phyloP scores from a whole-genome alignment of 129 eudicot genomes.

The Dittrichia graveolens region DNA sequence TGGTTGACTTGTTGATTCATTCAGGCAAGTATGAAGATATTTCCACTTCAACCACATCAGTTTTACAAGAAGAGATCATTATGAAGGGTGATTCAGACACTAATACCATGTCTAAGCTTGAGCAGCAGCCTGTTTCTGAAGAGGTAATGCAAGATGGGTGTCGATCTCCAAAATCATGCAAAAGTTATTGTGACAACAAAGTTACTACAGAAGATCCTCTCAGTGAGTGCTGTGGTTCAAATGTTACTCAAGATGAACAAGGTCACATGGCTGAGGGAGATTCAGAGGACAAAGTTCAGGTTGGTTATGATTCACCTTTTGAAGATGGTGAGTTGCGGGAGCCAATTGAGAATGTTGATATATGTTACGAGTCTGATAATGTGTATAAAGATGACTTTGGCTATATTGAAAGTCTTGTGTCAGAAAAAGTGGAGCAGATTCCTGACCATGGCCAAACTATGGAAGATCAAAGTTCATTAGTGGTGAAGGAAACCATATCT shows the following conservation, averaged over 20 bases:
- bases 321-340: slow-evolving; percentile 88
- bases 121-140: slow-evolving; percentile 30
- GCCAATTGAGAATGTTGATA: slow-evolving; percentile 33
- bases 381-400: slow-evolving; percentile 47
- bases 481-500: slow-evolving; percentile 32
- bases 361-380: slow-evolving; percentile 59
- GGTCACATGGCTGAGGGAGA: slow-evolving; percentile 38
- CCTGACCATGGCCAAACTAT: slow-evolving; percentile 35
- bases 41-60: slow-evolving; percentile 46
- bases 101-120: neutral
- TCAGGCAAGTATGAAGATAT: slow-evolving; percentile 36
- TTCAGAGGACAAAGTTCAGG: slow-evolving; percentile 33
- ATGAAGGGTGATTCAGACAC: slow-evolving; percentile 28
- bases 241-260: slow-evolving; percentile 44
- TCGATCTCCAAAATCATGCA: slow-evolving; percentile 16
- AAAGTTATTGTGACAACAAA: slow-evolving; percentile 19
- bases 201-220: slow-evolving; percentile 28
- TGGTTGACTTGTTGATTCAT: slow-evolving; percentile 27
- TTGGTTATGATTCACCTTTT: slow-evolving; percentile 79
- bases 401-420: slow-evolving; percentile 39
- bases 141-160: slow-evolving; percentile 28
- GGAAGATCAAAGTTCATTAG: slow-evolving; percentile 27
- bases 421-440: slow-evolving; percentile 40
- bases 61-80: slow-evolving; percentile 19
- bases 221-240: slow-evolving; percentile 38